Base-by-base conservation (phyloP, 2,329 filamentous ascomycete species). In the Onygena corvina region DNA sequence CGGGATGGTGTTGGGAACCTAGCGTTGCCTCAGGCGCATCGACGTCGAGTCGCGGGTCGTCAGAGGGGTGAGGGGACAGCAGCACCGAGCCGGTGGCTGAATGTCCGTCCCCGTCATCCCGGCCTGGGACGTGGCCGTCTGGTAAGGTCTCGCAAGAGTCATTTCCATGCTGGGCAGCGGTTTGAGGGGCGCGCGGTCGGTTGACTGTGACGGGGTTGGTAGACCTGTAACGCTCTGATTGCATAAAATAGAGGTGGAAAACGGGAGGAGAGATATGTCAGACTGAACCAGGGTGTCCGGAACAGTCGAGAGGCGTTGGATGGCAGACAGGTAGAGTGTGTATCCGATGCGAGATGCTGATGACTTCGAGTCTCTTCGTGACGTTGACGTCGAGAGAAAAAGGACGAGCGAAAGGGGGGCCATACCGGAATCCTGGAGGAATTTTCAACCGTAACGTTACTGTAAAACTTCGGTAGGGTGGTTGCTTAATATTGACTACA, bases 141-240 rank as follows among this genome's bases (percentile, higher is more conserved):
- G 64, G 64, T 66, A 59, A 61, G 52, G 58, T 57, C 54, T 72
- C 67, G 63, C 66, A 62, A 61, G 64, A 59, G 60, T 62, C 63
- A 63, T 66, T 63, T 75, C 79, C 79, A 82, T 82, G 72, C 69
- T 82, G 76, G 73, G 67, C 70, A 61, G 67, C 53, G 50, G 64
- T 53, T 51, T 55, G 42, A 44, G 56, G 55, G 61, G 58, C 60
- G 65, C 56, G 58, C 57, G 59, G 64, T 55, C 57, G 63, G 60
- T 53, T 61, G 60, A 58, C 64, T 66, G 65, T 68, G 70, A 69
- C 8, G 14, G 38, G n/a, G 12, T 25, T 27, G 62, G 64, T 68
- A 64, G 67, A 67, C 68, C 71, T 65, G 61, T 69, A 60, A 59
- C 71, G 66, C 75, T 75, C 77, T 72, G 78, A 65, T 74, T 78